phyloP scores from a whole-genome alignment of 345 rosid genomes.

The Arabidopsis arenosa region DNA sequence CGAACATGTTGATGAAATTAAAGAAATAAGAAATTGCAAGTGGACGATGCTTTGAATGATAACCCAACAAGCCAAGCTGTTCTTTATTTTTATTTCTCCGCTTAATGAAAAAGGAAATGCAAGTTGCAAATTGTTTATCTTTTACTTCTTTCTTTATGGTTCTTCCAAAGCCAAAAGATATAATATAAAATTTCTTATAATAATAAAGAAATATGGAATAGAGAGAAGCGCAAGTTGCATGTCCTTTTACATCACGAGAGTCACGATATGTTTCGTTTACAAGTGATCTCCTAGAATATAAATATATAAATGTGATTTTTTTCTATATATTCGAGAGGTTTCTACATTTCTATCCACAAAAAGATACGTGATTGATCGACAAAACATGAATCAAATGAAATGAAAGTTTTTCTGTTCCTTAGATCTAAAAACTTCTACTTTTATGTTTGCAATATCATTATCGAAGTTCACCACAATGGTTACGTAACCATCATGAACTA shows the following conservation, averaged over 20 bases:
- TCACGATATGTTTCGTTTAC: conserved; percentile 41
- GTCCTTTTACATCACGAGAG: conserved; percentile 48
- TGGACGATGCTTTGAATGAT: conserved; percentile 45
- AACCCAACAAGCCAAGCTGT: conserved; percentile 46
- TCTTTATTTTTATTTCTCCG: not conserved
- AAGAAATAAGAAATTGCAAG: conserved; percentile 36
- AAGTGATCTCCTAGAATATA: conserved; percentile 22
- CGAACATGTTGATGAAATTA: conserved; percentile 37
- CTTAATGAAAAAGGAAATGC: conserved; percentile 33
- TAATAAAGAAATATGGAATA: conserved; percentile 21
- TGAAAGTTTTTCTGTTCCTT: not conserved
- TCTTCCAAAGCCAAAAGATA: conserved; percentile 34
- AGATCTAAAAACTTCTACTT: not conserved
- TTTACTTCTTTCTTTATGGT: conserved; percentile 40
- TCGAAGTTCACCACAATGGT: not conserved
- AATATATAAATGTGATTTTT: conserved; percentile 3
- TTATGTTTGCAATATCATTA: conserved; percentile 2
- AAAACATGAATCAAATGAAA: conserved; percentile 7
- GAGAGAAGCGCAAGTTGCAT: conserved; percentile 53
- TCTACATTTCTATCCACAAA: conserved; percentile 34
- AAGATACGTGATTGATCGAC: not conserved
- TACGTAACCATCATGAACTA: not conserved
- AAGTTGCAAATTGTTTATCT: conserved; percentile 43
- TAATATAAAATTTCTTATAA: conserved; percentile 20
- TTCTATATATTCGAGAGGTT: conserved; percentile 22